Conservation (phyloP, 202 grass and related monocot genomes). For the Musa balbisiana region DNA sequence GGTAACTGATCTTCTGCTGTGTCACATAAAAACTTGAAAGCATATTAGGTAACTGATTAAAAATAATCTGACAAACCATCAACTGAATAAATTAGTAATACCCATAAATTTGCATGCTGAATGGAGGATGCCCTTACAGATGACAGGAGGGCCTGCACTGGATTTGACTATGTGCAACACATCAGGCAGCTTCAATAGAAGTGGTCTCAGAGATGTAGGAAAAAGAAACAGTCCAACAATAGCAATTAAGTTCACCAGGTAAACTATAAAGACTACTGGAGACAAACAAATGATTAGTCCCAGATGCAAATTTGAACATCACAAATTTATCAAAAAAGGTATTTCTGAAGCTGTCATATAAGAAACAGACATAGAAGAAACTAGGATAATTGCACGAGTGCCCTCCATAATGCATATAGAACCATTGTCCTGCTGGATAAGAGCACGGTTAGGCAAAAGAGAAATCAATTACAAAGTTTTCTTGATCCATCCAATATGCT, state of each 20-base stretch:
- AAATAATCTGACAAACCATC: not conserved
- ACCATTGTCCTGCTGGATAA: not conserved
- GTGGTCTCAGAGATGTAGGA: not conserved
- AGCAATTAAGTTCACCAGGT: not conserved
- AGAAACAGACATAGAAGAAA: not conserved
- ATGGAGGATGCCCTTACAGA: not conserved
- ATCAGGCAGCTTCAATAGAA: not conserved
- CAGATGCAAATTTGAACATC: conserved; percentile 5
- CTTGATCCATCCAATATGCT: not conserved
- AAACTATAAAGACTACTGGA: not conserved
- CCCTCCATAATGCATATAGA: not conserved
- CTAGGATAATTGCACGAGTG: not conserved
- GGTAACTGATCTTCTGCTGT: not conserved
- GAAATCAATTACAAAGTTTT: conserved; percentile 2
- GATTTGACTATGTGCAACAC: not conserved
- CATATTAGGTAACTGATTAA: not conserved
- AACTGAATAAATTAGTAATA: not conserved
- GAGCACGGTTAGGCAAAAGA: conserved; percentile 4
- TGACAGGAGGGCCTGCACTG: not conserved
- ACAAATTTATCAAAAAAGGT: not conserved
- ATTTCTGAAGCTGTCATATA: not conserved
- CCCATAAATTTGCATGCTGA: not conserved
- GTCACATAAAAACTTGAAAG: conserved; percentile 1
- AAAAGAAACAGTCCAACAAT: not conserved
- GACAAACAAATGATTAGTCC: conserved; percentile 2